Conservation (phyloP, 495 filamentous ascomycete species). For the Trichocladium uniseriatum region DNA sequence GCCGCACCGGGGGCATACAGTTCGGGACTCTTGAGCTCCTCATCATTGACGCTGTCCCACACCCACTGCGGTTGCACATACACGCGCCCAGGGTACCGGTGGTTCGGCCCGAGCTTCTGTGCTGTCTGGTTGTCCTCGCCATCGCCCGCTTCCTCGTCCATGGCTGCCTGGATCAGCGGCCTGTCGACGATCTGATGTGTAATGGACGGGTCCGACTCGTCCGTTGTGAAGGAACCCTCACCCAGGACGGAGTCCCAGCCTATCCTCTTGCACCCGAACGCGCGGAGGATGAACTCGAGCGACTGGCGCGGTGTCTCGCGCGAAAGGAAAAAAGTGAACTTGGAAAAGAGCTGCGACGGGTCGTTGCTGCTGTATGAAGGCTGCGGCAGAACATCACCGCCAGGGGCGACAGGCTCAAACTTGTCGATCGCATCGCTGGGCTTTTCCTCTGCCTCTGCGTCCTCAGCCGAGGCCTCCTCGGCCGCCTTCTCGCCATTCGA, state of each 20-base stretch:
- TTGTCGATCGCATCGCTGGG: constrained; percentile 68
- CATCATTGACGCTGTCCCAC: constrained; percentile 91
- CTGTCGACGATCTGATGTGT: constrained; percentile 96
- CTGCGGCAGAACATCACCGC: constrained; percentile 80
- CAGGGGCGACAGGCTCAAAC: constrained; percentile 68
- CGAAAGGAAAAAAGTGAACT: constrained; percentile 86
- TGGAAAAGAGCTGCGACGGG: constrained; percentile 63
- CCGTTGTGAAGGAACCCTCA: constrained; percentile 81
- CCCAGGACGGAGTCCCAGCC: constrained; percentile 87
- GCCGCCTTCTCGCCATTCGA: constrained; percentile 34
- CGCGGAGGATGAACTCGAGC: constrained; percentile 85
- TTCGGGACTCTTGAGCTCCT: constrained; percentile 75
- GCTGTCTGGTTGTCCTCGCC: constrained; percentile 48
- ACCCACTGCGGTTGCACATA: constrained; percentile 98
- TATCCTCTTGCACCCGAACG: constrained; percentile 92
- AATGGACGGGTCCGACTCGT: constrained; percentile 77
- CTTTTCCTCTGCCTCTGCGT: constrained; percentile 41
- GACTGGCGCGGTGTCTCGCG: constrained; percentile 86
- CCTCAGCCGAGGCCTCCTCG: constrained; percentile 36
- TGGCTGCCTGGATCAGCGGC: constrained; percentile 54
- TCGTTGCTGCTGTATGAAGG: constrained; percentile 52
- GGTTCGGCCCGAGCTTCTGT: constrained; percentile 43
- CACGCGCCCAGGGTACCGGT: constrained; percentile 74
- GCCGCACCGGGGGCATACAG: constrained; percentile 82
- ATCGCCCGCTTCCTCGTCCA: constrained; percentile 45